phyloP scores from a whole-genome alignment of 768 basidiomycete species.

The Naganishia randhawae region DNA sequence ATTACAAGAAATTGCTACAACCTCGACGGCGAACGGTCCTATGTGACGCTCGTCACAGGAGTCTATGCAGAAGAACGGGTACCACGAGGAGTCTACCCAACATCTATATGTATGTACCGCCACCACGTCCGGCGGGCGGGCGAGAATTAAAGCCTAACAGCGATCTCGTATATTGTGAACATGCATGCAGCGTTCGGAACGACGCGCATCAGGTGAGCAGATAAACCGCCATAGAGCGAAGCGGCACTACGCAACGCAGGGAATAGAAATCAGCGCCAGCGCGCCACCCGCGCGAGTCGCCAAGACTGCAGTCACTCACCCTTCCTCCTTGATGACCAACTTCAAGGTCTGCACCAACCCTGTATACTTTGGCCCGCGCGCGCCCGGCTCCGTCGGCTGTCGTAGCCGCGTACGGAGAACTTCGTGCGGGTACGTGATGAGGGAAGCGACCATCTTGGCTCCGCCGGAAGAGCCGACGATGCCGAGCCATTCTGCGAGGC shows the following conservation, averaged over 20 bases:
- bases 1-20: constrained; percentile 16
- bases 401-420: constrained; percentile 88
- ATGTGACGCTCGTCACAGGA: background rate
- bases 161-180: constrained; percentile 90
- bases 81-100: background rate
- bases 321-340: constrained; percentile 85
- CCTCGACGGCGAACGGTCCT: background rate
- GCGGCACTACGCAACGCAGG: constrained; percentile 55
- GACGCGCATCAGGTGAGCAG: constrained; percentile 91
- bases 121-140: background rate
- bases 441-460: constrained; percentile 86
- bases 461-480: constrained; percentile 87
- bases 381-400: constrained; percentile 75
- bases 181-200: constrained; percentile 96
- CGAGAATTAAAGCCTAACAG: constrained; percentile 19
- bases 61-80: background rate
- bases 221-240: constrained; percentile 83
- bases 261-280: background rate
- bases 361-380: constrained; percentile 65
- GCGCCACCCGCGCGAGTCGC: background rate
- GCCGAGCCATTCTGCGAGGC: constrained; percentile 63
- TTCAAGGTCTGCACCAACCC: constrained; percentile 79
- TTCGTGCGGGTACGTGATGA: constrained; percentile 98
- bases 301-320: constrained; percentile 28
- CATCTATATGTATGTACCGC: background rate